Percentiles rank a stretch among this genome's conserved stretches.
These are phyloP conservation scores for Stellera chamaejasme DNA, from an alignment of 345 rosid species.

Conservation along the genomic window DNA sequence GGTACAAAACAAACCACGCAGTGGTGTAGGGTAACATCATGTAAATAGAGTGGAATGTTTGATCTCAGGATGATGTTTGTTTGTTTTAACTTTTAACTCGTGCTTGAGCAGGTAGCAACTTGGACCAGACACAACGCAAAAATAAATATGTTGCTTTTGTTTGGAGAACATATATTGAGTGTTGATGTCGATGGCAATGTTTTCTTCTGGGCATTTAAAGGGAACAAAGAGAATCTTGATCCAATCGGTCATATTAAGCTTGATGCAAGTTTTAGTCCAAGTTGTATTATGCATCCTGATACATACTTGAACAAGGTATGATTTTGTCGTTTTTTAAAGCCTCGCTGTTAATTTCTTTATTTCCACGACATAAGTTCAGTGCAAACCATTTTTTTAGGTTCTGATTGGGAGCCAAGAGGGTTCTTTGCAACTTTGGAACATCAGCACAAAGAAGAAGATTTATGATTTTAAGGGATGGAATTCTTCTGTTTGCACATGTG, in stretches of 20 bases:
- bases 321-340: constrained; percentile 1
- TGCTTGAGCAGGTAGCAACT: constrained; percentile 53
- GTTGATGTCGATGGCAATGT: constrained; percentile 66
- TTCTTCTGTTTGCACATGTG: constrained; percentile 64
- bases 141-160: constrained; percentile 58
- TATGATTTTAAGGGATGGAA: constrained; percentile 83
- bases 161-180: constrained; percentile 81
- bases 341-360: not conserved
- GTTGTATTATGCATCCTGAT: constrained; percentile 84
- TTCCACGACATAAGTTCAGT: not conserved
- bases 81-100: too few relatives aligned
- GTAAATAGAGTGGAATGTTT: too few relatives aligned
- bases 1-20: too few relatives aligned
- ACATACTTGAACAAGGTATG: constrained; percentile 87
- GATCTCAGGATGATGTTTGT: too few relatives aligned
- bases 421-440: constrained; percentile 86
- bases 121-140: constrained; percentile 83
- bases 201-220: constrained; percentile 81
- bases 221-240: constrained; percentile 42
- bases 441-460: constrained; percentile 76
- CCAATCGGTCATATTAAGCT: constrained; percentile 62
- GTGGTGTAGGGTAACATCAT: too few relatives aligned
- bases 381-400: constrained; percentile 36
- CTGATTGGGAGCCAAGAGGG: constrained; percentile 87
- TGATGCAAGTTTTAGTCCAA: constrained; percentile 51